Evolutionary conservation across 2,329 filamentous ascomycete genomes (phyloP).

Genomic region (Paecilomyces sp.): DNA sequence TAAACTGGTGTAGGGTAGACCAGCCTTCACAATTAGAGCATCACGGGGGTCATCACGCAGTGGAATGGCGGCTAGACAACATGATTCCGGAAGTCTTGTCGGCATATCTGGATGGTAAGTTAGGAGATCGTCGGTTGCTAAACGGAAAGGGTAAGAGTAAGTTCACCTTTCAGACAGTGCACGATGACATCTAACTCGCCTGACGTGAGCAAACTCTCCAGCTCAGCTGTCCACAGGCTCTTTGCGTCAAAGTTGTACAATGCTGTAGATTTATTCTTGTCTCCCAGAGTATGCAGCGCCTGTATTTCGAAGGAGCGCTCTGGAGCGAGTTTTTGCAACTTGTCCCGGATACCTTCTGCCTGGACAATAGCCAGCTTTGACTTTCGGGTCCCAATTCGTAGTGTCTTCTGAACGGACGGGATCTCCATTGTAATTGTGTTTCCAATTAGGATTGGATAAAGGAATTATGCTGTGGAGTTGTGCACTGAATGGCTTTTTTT

Average conservation of each 20-base stretch:
- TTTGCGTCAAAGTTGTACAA: constrained; percentile 81
- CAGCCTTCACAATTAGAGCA: constrained; percentile 42
- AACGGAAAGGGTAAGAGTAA: not conserved
- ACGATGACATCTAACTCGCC: constrained; percentile 66
- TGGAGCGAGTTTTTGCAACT: constrained; percentile 47
- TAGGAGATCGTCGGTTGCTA: not conserved
- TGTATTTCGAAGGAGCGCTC: not conserved
- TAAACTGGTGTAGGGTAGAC: constrained; percentile 53
- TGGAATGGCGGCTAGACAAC: constrained; percentile 65
- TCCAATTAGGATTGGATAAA: not conserved
- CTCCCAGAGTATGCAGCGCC: constrained; percentile 57
- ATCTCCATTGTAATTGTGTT: not conserved
- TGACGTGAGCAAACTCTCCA: constrained; percentile 65
- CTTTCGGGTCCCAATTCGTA: constrained; percentile 66
- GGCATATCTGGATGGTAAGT: constrained; percentile 42
- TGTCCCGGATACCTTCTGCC: constrained; percentile 61
- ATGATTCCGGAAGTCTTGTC: constrained; percentile 67
- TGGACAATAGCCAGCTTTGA: constrained; percentile 75
- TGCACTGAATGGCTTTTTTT: no score
- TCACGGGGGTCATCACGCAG: constrained; percentile 68
- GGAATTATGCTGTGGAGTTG: no score
- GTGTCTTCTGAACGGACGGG: constrained; percentile 1
- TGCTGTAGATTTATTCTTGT: constrained; percentile 77
- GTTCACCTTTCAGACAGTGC: not conserved
- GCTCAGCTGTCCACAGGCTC: constrained; percentile 81